Base-by-base conservation (phyloP, 1,139 yeast species). In the Groenewaldozyma sp. region DNA sequence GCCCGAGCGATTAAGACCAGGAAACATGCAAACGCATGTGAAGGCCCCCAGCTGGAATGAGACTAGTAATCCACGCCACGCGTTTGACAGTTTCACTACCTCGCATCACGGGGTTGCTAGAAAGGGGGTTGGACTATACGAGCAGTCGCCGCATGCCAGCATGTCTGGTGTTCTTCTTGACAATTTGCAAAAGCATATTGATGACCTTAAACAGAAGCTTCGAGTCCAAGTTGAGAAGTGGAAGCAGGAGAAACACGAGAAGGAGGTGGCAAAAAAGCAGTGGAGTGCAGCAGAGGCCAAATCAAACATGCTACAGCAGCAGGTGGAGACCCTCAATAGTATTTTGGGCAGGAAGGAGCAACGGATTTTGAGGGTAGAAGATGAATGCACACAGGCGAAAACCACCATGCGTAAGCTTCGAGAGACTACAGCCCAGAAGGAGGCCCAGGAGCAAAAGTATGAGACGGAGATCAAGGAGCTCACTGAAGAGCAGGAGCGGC, bases 321-420 rank as follows among this genome's bases (percentile, higher is more conserved):
- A 56, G 40, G 50, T 49, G 28, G 54, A 49, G 10, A 52, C 49
- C 38, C 48, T 55, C 27, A 53, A 47, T 38, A 42, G 51, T 11
- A 40, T 55, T 36, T 39, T 56, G 28, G 46, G 40, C 10, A 48
- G 58, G 13, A 51, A 55, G 34, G 60, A 56, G 36, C 49, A 58
- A n/a, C 45, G 51, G 24, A 48, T 51, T n/a, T 34, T 40, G 13
- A 55, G 51, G 31, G 36, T 53, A 19, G 59, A 56, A 32, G 39
- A 32, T 17, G 36, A 38, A 9, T 19, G 40, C 9, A 35, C 26
- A n/a, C 35, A 36, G n/a, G 37, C 33, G 18, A 45, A 44, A 20
- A 34, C 35, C n/a, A 33, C 39, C 27, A 36, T 52, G 14, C 26
- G 36, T 13, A 28, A 35, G 17, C 34, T 46, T n/a, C 40, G 39